Conservation (phyloP, 2,329 filamentous ascomycete genomes). For the Claviceps sp. region DNA sequence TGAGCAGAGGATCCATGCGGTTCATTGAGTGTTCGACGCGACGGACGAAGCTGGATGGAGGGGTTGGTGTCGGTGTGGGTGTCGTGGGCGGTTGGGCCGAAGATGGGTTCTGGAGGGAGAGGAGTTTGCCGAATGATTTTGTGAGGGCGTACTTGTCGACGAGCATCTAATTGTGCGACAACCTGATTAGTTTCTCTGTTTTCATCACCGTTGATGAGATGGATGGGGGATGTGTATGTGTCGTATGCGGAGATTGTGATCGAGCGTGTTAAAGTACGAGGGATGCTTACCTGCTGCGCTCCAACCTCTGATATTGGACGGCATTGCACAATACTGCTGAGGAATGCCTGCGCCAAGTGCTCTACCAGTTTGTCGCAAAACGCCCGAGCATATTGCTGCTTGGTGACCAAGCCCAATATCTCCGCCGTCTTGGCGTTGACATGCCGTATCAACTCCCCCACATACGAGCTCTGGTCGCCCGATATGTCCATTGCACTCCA, state of each 20-base stretch:
- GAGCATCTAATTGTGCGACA: slow-evolving; percentile 52
- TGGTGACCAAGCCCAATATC: slow-evolving; percentile 64
- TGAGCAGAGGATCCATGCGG: slow-evolving; percentile 82
- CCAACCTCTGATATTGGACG: slow-evolving; percentile 85
- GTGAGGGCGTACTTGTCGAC: slow-evolving; percentile 87
- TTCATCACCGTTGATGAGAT: neutral
- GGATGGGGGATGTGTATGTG: neutral
- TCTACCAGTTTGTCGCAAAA: slow-evolving; percentile 97
- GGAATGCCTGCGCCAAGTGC: slow-evolving; percentile 63
- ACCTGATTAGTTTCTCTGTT: neutral
- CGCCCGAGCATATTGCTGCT: slow-evolving; percentile 85
- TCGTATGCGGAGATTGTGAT: no score
- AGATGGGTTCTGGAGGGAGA: slow-evolving; percentile 46
- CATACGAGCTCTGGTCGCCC: slow-evolving; percentile 86
- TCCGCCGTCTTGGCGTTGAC: slow-evolving; percentile 61
- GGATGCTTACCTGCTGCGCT: slow-evolving; percentile 60
- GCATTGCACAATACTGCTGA: slow-evolving; percentile 76
- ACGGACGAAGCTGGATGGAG: slow-evolving; percentile 58
- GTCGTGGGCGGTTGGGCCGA: slow-evolving; percentile 18
- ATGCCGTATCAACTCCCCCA: slow-evolving; percentile 63
- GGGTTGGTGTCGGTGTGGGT: slow-evolving; percentile 10
- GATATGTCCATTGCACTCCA: slow-evolving; percentile 92
- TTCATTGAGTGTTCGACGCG: slow-evolving; percentile 73
- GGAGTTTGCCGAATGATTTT: slow-evolving; percentile 59
- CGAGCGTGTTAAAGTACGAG: neutral